Base-by-base conservation (phyloP, 805 yeast genomes). In the Cyberlindnera amylophila region DNA sequence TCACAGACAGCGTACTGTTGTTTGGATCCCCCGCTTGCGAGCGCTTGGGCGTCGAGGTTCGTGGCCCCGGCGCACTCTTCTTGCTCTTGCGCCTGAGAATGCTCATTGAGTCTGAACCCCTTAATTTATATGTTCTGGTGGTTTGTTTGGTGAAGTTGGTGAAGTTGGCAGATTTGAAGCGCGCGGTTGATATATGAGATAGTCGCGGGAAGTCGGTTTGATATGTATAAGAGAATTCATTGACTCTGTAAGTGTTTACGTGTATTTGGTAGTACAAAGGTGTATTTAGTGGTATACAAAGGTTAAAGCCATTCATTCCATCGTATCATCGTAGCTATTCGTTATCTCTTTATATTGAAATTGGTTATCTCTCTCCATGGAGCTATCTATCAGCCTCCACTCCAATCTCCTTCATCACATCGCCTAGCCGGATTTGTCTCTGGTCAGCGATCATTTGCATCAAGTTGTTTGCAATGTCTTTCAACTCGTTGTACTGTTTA, bases 361-460 rank as follows among this genome's bases (percentile, higher is more conserved):
- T n/a, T n/a, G n/a, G n/a, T n/a, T n/a, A n/a, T n/a, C 13, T 15
- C 33, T 15, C 17, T 32, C 10, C 5, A 32, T 11, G 13, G 13
- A 23, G 18, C 18, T 26, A 9, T 42, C 18, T 24, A 14, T 42
- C 42, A 13, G 23, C 35, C 11, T 58, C 58, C 33, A 64, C 51
- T 0, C 72, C 77, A 69, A 79, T 72, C 52, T 81, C 85, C 12
- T 70, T 65, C 51, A 79, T 60, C 6, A 81, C 70, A 29, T 72
- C 78, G 11, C 63, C 59, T 5, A 76, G 55, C 34, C 71, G 65
- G 21, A 74, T 62, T 19, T 69, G 63, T 45, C 77, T 67, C 45
- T 79, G 82, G 39, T 76, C 79, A 0, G 86, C 83, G 26, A 82
- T 78, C 66, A 79, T 58, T 32, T 75, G 72, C 10, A 79, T 72